Evolutionary conservation across 805 yeast genomes (phyloP).

Genomic region (Yarrowia alimentaria): DNA sequence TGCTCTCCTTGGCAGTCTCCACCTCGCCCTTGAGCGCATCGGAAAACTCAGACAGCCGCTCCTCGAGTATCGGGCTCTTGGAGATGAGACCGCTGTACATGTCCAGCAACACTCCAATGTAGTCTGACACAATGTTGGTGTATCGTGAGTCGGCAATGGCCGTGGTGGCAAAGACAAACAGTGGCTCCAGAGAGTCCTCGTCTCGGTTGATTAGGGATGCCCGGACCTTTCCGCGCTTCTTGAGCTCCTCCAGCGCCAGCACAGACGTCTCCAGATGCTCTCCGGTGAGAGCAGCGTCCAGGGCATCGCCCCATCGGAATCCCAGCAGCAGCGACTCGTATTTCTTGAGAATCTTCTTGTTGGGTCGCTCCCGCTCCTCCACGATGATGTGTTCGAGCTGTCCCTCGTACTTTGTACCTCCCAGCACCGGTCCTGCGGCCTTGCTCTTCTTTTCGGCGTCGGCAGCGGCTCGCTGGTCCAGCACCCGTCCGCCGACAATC

Average conservation of each 20-base stretch:
- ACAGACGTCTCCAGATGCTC: constrained; percentile 75
- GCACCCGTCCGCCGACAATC: constrained; percentile 35
- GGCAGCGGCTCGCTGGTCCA: constrained; percentile 43
- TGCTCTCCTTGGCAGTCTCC: constrained; percentile 79
- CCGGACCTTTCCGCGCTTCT: constrained; percentile 83
- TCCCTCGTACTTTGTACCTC: constrained; percentile 89
- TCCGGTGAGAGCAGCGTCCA: constrained; percentile 80
- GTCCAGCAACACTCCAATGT: constrained; percentile 64
- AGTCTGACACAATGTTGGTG: constrained; percentile 62
- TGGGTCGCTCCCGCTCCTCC: constrained; percentile 52
- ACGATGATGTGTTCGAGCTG: constrained; percentile 76
- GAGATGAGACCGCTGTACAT: constrained; percentile 75
- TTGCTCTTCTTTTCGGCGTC: constrained; percentile 50
- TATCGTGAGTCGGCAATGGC: constrained; percentile 77
- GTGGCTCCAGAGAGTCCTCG: constrained; percentile 80
- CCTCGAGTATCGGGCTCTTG: constrained; percentile 73
- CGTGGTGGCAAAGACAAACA: constrained; percentile 77
- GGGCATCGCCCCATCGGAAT: constrained; percentile 90
- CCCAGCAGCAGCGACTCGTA: constrained; percentile 83
- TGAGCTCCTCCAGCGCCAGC: constrained; percentile 81
- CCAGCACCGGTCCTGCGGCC: constrained; percentile 57
- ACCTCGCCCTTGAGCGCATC: constrained; percentile 63
- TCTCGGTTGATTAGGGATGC: constrained; percentile 80
- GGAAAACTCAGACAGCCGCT: constrained; percentile 58
- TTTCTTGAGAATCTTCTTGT: constrained; percentile 65